A percentile compares a stretch with the other conserved stretches of the same genome.
Evolutionary conservation across 768 basidiomycete genomes (phyloP).

Genomic region (Pleurotus salmoneostramineus): DNA sequence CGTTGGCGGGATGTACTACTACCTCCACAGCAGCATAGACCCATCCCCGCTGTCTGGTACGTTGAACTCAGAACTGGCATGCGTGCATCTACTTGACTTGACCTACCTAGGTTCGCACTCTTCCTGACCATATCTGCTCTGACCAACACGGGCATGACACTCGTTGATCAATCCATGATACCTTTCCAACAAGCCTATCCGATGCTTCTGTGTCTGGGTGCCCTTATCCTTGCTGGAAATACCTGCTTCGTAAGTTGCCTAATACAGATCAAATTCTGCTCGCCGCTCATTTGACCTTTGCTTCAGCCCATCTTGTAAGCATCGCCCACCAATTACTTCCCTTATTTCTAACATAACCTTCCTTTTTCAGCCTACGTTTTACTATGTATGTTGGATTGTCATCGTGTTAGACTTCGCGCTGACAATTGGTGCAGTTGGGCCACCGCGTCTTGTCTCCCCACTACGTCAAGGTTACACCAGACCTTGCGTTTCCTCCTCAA

Average conservation of each 20-base stretch:
- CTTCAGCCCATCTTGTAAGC: conserved; percentile 82
- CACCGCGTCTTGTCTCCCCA: conserved; percentile 55
- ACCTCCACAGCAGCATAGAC: conserved; percentile 51
- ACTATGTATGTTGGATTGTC: conserved; percentile 58
- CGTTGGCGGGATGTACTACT: conserved; percentile 60
- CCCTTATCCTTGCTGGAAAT: conserved; percentile 87
- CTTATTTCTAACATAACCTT: neutral
- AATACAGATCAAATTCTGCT: neutral
- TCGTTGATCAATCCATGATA: conserved; percentile 86
- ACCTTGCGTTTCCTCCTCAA: conserved; percentile 89
- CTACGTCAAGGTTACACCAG: conserved; percentile 59
- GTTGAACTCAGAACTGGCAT: conserved; percentile 6
- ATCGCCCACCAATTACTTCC: neutral
- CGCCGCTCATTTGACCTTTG: neutral
- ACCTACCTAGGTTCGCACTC: conserved; percentile 60
- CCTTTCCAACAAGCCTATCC: conserved; percentile 88
- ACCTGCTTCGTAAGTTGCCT: conserved; percentile 84
- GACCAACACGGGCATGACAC: conserved; percentile 83
- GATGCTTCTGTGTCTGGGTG: conserved; percentile 66
- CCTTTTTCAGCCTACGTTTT: conserved; percentile 60
- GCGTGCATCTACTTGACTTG: neutral
- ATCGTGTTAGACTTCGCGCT: neutral
- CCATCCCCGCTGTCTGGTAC: conserved; percentile 67
- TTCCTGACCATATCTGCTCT: conserved; percentile 87
- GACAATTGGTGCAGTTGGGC: conserved; percentile 57